Percentiles rank a stretch among this genome's conserved stretches.
phyloP scores from a whole-genome alignment of 2,329 filamentous ascomycete genomes.

The Ceratocystis diversiconidia region DNA sequence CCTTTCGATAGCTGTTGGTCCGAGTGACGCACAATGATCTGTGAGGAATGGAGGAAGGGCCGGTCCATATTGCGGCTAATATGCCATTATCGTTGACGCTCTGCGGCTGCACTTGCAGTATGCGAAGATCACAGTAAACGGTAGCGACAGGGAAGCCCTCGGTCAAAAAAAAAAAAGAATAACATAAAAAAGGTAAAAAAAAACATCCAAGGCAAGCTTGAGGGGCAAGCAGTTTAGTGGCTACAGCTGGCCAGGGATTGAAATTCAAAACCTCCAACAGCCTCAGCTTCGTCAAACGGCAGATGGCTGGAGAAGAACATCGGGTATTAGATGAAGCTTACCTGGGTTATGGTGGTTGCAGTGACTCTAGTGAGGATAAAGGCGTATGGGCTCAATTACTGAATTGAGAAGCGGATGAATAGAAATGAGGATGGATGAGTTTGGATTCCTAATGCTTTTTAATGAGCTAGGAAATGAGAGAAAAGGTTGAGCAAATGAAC shows the following conservation, averaged over 20 bases:
- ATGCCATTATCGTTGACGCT: not conserved
- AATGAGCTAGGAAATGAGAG: no score
- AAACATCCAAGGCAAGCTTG: no score
- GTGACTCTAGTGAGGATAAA: not conserved
- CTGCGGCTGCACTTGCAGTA: conserved; percentile 14
- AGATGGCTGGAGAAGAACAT: not conserved
- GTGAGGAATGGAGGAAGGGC: not conserved
- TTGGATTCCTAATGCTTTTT: no score
- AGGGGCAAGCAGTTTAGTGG: no score
- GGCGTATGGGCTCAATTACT: not conserved
- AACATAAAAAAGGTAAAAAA: not conserved
- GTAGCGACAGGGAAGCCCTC: conserved; percentile 3
- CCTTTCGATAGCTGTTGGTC: not conserved
- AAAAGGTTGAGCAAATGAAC: no score
- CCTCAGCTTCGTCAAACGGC: no score
- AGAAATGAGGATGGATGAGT: no score
- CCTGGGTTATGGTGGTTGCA: not conserved
- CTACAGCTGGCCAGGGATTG: no score
- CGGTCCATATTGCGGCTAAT: conserved; percentile 1
- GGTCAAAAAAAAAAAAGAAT: not conserved
- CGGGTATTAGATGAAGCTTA: not conserved
- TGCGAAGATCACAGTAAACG: conserved; percentile 1
- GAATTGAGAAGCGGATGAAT: no score
- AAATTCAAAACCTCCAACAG: no score
- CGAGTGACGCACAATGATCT: not conserved